phyloP scores from a whole-genome alignment of 1,284 basidiomycete genomes.

The Chondrostereum purpureum region DNA sequence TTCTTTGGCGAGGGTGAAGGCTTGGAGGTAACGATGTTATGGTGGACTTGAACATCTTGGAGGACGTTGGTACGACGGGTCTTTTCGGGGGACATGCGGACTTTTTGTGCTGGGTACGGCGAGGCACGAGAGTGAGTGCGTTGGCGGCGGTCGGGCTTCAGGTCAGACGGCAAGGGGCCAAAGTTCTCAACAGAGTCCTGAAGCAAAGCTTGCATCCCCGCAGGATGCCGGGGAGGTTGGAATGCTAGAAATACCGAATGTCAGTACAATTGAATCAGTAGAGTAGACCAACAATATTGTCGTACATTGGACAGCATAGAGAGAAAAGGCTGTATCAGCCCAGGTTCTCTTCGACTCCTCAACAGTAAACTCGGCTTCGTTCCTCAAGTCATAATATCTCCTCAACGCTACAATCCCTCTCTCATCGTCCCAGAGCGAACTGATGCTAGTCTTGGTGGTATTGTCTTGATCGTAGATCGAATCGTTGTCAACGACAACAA shows the following conservation, averaged over 20 bases:
- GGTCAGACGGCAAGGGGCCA: conserved; percentile 61
- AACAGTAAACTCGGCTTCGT: conserved; percentile 64
- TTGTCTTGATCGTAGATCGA: conserved; percentile 33
- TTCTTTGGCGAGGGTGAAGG: conserved; percentile 3
- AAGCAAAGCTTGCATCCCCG: conserved; percentile 65
- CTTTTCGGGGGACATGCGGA: conserved; percentile 39
- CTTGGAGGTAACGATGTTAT: not conserved
- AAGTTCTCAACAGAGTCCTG: conserved; percentile 68
- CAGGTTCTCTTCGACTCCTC: conserved; percentile 59
- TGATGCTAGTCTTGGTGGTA: no score
- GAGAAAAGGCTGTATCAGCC: conserved; percentile 67
- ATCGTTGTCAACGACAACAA: conserved; percentile 53
- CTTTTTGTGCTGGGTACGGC: conserved; percentile 54
- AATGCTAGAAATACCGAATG: conserved; percentile 43
- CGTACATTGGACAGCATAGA: conserved; percentile 68
- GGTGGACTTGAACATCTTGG: conserved; percentile 4
- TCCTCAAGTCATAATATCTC: conserved; percentile 60
- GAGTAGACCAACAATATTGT: no score
- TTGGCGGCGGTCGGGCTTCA: conserved; percentile 44
- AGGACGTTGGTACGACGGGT: conserved; percentile 17
- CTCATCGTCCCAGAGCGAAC: conserved; percentile 53
- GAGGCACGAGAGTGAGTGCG: conserved; percentile 64
- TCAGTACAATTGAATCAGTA: no score
- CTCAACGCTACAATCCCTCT: conserved; percentile 52
- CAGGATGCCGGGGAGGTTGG: conserved; percentile 54